Percentiles rank a stretch among this genome's conserved stretches.
phyloP scores from a whole-genome alignment of 495 filamentous ascomycete species.

The Pyrenula aspistea region DNA sequence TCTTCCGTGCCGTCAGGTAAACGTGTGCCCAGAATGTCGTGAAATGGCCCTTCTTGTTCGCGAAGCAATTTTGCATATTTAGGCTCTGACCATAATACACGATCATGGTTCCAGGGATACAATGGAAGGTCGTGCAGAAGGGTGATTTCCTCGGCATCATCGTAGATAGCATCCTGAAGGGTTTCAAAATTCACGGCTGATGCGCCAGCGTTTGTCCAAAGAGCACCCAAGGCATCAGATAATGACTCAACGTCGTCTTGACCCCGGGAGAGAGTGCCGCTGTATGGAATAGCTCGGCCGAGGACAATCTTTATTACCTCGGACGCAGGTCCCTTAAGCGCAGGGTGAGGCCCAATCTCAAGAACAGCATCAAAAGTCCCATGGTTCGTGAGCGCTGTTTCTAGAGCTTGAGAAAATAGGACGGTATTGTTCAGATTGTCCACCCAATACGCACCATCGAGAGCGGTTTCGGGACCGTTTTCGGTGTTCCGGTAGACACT shows the following conservation, averaged over 20 bases:
- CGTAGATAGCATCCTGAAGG: neutral
- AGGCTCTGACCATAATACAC: slow-evolving; percentile 19
- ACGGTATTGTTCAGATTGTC: slow-evolving; percentile 26
- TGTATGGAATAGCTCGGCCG: slow-evolving; percentile 1
- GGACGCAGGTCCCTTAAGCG: slow-evolving; percentile 44
- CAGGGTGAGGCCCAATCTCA: slow-evolving; percentile 51
- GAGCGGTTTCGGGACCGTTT: slow-evolving; percentile 7
- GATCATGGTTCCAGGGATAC: slow-evolving; percentile 26
- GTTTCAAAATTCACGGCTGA: neutral
- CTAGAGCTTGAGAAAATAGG: slow-evolving; percentile 14
- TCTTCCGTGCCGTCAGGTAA: slow-evolving; percentile 11
- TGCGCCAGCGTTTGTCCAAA: slow-evolving; percentile 8
- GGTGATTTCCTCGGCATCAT: neutral
- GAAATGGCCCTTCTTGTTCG: slow-evolving; percentile 10
- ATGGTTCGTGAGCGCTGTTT: neutral
- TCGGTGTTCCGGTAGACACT: slow-evolving; percentile 15
- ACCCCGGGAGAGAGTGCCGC: neutral
- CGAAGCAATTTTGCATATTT: slow-evolving; percentile 15
- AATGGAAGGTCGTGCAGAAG: slow-evolving; percentile 19
- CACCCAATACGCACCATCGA: slow-evolving; percentile 21
- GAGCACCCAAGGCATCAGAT: slow-evolving; percentile 7
- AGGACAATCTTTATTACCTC: slow-evolving; percentile 24
- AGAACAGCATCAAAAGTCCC: slow-evolving; percentile 21
- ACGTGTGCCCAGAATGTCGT: slow-evolving; percentile 21
- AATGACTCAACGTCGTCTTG: slow-evolving; percentile 5